A percentile compares a stretch with the other conserved stretches of the same genome.
Evolutionary conservation across 148 eudicot species (phyloP).

Genomic region (Limonium bicolor): DNA sequence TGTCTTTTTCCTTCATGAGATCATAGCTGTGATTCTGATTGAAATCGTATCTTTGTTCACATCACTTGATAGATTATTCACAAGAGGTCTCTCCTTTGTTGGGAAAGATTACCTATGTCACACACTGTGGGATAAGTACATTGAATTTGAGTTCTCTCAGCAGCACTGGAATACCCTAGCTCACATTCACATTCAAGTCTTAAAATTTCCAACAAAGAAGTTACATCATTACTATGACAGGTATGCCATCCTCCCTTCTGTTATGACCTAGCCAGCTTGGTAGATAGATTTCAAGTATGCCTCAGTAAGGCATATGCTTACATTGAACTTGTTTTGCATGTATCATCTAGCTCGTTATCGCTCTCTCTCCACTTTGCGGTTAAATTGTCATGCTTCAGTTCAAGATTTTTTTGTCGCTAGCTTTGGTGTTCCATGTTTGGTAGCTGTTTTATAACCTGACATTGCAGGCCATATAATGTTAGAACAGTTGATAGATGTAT

Average conservation of each 20-base stretch:
- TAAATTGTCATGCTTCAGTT: too few species aligned
- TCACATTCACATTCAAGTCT: conserved; percentile 37
- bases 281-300: too few species aligned
- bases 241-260: conserved; percentile 21
- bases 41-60: background rate
- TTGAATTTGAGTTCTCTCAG: conserved; percentile 66
- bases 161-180: conserved; percentile 76
- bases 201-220: conserved; percentile 71
- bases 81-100: conserved; percentile 58
- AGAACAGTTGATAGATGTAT: too few species aligned
- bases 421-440: too few species aligned
- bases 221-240: conserved; percentile 64
- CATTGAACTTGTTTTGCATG: too few species aligned
- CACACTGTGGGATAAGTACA: conserved; percentile 70
- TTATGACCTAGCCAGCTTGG: too few species aligned
- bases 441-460: too few species aligned
- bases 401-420: too few species aligned
- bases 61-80: conserved; percentile 41
- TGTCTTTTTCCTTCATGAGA: background rate
- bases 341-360: too few species aligned
- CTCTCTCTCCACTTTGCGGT: too few species aligned
- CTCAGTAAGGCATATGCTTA: too few species aligned
- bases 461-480: too few species aligned
- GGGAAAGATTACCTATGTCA: conserved; percentile 75
- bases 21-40: background rate